Evolutionary conservation across 208 protist genomes (phyloP), one percentile per base, ranked within the genome.

Genomic region (Phytomonas sp.): DNA sequence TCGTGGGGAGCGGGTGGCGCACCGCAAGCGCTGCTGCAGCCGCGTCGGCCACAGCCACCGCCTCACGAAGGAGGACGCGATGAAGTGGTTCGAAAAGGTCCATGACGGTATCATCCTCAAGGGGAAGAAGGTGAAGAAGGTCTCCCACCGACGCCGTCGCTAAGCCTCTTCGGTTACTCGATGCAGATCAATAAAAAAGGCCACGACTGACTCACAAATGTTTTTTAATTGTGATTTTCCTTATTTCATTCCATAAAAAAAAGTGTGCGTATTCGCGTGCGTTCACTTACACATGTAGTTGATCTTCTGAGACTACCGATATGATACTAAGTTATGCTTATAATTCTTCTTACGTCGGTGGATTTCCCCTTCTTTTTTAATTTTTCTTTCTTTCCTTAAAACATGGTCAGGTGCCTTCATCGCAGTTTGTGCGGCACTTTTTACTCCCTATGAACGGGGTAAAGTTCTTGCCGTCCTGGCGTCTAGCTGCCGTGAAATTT

Each of bases 31-130:
- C 72, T 78, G 76, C 65, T 73, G 73, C 72, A 59, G 71, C 72
- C 81, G 82, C 67, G 91, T 99, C 67, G 98, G 98, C 69, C 79
- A 82, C 66, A 67, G 74, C 46, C 99, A 99, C 84, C 84, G 81
- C 37, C 82, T 99, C 26, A 98, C 93, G 29, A 98, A 97, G 80
- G 92, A 98, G 59, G 98, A 99, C 76, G 88, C 99, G 70, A 98
- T 98, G 85, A 94, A 98, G 75, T 99, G 99, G 99, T 99, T 99
- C 94, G 89, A 99, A 83, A 88, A 97, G 73, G 98, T 98, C 74
- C 99, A 98, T 86, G 96, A 99, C 70, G 98, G 98, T 82, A 93
- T 98, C 83, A 91, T 98, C 79, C 87, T 98, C 79, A 85, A 91
- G 74, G 86, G 77, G 43, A 94, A 88, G 82, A 97, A 88, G 74